Evolutionary conservation across 306 rosid species (phyloP), one percentile per base, ranked within the genome.

Genomic region (Lathyrus sativus): DNA sequence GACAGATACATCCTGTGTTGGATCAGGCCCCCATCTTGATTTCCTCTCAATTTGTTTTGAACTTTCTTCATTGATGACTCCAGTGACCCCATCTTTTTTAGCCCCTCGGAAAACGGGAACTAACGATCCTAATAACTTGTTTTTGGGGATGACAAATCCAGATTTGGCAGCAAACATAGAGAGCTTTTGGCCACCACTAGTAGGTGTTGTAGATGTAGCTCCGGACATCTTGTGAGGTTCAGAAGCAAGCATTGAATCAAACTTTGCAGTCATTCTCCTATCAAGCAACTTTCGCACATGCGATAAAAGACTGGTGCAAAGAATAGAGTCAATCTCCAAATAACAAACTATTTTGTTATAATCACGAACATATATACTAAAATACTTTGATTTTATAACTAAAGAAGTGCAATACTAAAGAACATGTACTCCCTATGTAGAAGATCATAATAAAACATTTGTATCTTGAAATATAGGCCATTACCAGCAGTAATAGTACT

Each of bases 81-180:
- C 92, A 28, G 71, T 44, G 31, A 68, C 77, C 70, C 89, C 91
- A 6, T 38, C 75, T 26, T 77, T 86, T 72, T 78, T 83, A 24
- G 75, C 77, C 75, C 90, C 89, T 50, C 88, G 88, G 37, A 83
- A 85, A 46, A 84, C 49, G 11, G 98, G 98, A 49, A 93, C 87
- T 55, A 90, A 68, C 9, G 98, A 90, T 51, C 98, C 98, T 1
- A 91, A 88, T 62, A 93, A 76, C 83, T 93, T 90, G 78, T 93
- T 93, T 84, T 85, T 93, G 0, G 97, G 98, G 57, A 93, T 93
- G 60, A 90, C 97, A 86, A 93, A 93, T 18, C 99, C 97, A 71
- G 90, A 76, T 81, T 88, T 93, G 7, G 82, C 80, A 58, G 90
- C 80, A 85, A 93, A 89, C 80, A 69, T 78, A 62, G 97, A 91